Percentiles rank a stretch among this genome's conserved stretches.
phyloP scores from a whole-genome alignment of 331 rosid species.

The Prunus yedoensis region DNA sequence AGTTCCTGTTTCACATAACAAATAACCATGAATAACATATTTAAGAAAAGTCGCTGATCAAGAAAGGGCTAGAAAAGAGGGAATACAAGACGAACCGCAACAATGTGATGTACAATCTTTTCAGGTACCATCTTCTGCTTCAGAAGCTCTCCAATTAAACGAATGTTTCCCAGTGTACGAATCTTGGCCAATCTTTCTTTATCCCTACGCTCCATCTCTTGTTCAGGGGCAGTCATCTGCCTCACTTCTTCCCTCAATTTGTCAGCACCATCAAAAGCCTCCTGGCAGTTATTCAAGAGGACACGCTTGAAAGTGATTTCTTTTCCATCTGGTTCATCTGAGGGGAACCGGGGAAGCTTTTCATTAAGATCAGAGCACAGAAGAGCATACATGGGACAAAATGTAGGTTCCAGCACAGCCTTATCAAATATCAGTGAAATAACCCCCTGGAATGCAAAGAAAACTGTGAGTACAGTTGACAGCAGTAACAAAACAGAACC shows the following conservation, averaged over 20 bases:
- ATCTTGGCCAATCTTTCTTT: conserved; percentile 76
- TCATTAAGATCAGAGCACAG: conserved; percentile 81
- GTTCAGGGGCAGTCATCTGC: conserved; percentile 89
- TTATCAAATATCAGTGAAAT: conserved; percentile 86
- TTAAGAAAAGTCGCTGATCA: background rate
- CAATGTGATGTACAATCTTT: conserved; percentile 96
- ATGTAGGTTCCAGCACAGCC: conserved; percentile 97
- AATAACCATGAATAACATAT: conserved; percentile 16
- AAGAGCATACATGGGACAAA: conserved; percentile 96
- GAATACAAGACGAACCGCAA: conserved; percentile 53
- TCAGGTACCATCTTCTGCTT: conserved; percentile 99
- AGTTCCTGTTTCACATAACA: conserved; percentile 66
- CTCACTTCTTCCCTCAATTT: conserved; percentile 73
- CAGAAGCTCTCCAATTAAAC: conserved; percentile 95
- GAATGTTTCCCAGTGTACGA: conserved; percentile 94
- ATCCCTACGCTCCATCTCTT: conserved; percentile 82
- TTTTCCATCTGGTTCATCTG: conserved; percentile 86
- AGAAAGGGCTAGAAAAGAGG: background rate
- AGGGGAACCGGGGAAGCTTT: conserved; percentile 86
- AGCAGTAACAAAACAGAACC: conserved; percentile 9
- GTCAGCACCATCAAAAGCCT: conserved; percentile 94
- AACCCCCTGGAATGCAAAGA: conserved; percentile 68
- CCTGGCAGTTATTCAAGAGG: conserved; percentile 91
- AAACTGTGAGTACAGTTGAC: conserved; percentile 20
- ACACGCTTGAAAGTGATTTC: conserved; percentile 82